These are phyloP conservation scores for Camillea tinctor DNA, from an alignment of 2,329 filamentous ascomycete genomes.

Conservation along the genomic window DNA sequence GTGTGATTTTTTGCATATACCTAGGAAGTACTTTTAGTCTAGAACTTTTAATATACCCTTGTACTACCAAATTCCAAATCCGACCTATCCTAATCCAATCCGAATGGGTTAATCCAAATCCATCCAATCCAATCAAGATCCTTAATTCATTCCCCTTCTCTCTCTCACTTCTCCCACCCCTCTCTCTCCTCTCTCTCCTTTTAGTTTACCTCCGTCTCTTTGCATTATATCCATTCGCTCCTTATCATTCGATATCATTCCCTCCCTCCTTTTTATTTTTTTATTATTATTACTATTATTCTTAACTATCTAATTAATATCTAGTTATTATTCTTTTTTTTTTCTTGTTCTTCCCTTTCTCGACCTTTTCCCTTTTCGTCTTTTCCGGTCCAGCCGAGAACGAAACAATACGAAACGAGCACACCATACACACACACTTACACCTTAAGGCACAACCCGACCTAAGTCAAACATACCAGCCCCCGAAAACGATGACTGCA, in stretches of 20 bases:
- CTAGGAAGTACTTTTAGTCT: too few species aligned
- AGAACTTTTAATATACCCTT: too few species aligned
- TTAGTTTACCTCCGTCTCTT: background rate
- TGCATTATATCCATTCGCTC: background rate
- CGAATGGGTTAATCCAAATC: too few species aligned
- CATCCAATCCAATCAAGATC: too few species aligned
- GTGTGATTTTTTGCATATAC: too few species aligned
- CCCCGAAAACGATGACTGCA: slow-evolving; percentile 29
- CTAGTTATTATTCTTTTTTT: too few species aligned
- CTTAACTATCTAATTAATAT: background rate
- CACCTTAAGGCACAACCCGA: too few species aligned
- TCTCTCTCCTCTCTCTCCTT: background rate
- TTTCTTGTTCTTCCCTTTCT: background rate
- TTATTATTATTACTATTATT: slow-evolving; percentile 2
- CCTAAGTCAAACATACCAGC: slow-evolving; percentile 10
- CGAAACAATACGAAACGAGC: background rate
- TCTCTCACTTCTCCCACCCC: too few species aligned
- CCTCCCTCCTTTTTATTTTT: background rate
- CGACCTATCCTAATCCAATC: too few species aligned
- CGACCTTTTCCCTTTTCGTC: background rate
- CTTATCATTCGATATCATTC: background rate
- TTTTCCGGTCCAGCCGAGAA: slow-evolving; percentile 13
- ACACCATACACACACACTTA: too few species aligned
- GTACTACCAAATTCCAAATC: too few species aligned
- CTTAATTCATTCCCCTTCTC: too few species aligned